Base-by-base conservation (phyloP, 2,329 filamentous ascomycete genomes). In the Mycocentrospora acerina region DNA sequence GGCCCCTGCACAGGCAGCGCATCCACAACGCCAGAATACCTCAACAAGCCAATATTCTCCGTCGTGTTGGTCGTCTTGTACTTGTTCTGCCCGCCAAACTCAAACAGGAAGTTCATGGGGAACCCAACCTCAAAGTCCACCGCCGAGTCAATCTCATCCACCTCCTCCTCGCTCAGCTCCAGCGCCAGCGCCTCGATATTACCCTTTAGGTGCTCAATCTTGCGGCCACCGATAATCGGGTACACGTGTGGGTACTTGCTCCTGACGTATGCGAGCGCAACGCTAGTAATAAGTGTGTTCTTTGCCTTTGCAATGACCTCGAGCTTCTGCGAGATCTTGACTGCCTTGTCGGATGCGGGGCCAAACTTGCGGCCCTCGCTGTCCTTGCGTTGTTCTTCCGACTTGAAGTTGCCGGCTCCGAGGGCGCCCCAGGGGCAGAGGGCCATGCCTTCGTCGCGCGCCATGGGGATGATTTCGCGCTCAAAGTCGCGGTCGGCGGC, bases 221-320 rank as follows among this genome's bases (percentile, higher is more conserved):
- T 89, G n/a, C 85, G 75, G 0, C 84, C 83, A 6, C 86, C 86
- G 7, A 89, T 74, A 24, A 90, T 81, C 0, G 86, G 87, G 55
- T 87, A 88, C 9, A 90, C 85, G 46, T 86, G 82, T 0, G 84
- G 80, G 1, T 80, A 72, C 68, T 89, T 89, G 53, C 79, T 75
- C 71, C 85, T 75, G 4, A 89, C 80, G 57, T 90, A 90, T 2
- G 86, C 85, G 24, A 90, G 64, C 14, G 85, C 85, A 17, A 68
- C 47, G 25, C 77, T 77, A 4, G 81, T 84, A 32, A 87, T 73
- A 22, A 75, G 69, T 2, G 74, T 72, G 9, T 76, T 76, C 54
- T 82, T 79, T 72, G 70, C 12, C 26, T 71, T 72, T 0, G 80
- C 81, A 4, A 86, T 71, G 44, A 78, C 70, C n/a, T 77, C 75